Evolutionary conservation across 129 eudicot genomes (phyloP).

Genomic region (Flaveria robusta): DNA sequence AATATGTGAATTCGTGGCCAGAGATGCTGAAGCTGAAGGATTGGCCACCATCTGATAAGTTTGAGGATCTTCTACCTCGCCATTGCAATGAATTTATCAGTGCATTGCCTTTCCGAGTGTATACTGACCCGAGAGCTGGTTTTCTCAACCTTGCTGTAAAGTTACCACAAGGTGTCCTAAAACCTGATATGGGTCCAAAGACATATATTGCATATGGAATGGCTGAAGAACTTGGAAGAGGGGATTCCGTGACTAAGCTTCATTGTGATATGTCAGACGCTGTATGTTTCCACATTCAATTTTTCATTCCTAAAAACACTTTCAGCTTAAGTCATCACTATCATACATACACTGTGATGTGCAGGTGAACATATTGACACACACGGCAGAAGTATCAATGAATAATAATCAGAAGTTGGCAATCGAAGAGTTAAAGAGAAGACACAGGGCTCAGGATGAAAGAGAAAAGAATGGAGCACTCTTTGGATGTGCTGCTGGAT

Average conservation of each 20-base stretch:
- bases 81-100: constrained; percentile 78
- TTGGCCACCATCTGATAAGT: constrained; percentile 78
- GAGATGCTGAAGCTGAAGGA: constrained; percentile 88
- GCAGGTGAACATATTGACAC: constrained; percentile 80
- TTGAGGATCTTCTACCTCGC: constrained; percentile 73
- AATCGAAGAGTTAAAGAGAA: constrained; percentile 54
- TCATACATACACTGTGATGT: constrained; percentile 15
- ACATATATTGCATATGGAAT: constrained; percentile 82
- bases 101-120: constrained; percentile 74
- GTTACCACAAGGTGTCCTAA: constrained; percentile 57
- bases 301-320: not conserved
- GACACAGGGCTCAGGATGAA: constrained; percentile 72
- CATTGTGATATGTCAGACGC: constrained; percentile 96
- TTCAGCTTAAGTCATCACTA: not conserved
- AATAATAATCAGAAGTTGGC: constrained; percentile 49
- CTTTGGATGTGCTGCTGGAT: not conserved
- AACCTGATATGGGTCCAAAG: constrained; percentile 89
- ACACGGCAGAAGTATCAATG: constrained; percentile 47
- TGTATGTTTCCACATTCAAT: constrained; percentile 41
- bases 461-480: constrained; percentile 27
- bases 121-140: constrained; percentile 74
- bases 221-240: constrained; percentile 78
- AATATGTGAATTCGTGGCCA: constrained; percentile 61
- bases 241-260: constrained; percentile 82
- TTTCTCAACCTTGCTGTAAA: constrained; percentile 70